phyloP scores from a whole-genome alignment of 352 stramenopile species.

The Pythium grandisporangium region DNA sequence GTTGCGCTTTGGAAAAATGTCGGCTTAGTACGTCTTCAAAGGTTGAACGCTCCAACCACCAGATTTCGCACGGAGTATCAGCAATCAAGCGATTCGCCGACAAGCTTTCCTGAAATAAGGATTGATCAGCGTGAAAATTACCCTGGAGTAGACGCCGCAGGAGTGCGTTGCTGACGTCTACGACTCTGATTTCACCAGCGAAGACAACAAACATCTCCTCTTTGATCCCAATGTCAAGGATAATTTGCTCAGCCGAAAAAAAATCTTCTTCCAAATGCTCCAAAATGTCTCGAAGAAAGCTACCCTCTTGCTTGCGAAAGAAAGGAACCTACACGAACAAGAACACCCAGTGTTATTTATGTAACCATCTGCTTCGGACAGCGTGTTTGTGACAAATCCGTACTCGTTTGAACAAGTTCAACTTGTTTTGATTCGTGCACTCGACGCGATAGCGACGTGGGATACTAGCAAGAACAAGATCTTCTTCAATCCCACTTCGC shows the following conservation, averaged over 20 bases:
- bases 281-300: slow-evolving; percentile 15
- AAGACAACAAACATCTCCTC: slow-evolving; percentile 21
- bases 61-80: slow-evolving; percentile 16
- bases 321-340: slow-evolving; percentile 14
- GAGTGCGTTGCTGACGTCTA: background rate
- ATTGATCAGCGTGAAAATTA: slow-evolving; percentile 13
- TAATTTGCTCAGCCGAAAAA: slow-evolving; percentile 10
- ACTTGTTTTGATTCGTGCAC: no score
- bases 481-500: no score
- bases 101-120: background rate
- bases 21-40: slow-evolving; percentile 6
- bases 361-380: no score
- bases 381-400: no score
- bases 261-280: slow-evolving; percentile 16
- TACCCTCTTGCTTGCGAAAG: slow-evolving; percentile 13
- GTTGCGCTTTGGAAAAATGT: no score
- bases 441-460: no score
- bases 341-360: no score
- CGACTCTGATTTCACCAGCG: slow-evolving; percentile 12
- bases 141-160: slow-evolving; percentile 10
- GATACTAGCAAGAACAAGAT: no score
- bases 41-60: slow-evolving; percentile 9
- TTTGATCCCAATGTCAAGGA: slow-evolving; percentile 7
- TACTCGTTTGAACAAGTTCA: no score
- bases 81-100: slow-evolving; percentile 9